These are phyloP conservation scores for Ziziphus jujuba DNA, from an alignment of 306 rosid genomes.

Conservation along the genomic window DNA sequence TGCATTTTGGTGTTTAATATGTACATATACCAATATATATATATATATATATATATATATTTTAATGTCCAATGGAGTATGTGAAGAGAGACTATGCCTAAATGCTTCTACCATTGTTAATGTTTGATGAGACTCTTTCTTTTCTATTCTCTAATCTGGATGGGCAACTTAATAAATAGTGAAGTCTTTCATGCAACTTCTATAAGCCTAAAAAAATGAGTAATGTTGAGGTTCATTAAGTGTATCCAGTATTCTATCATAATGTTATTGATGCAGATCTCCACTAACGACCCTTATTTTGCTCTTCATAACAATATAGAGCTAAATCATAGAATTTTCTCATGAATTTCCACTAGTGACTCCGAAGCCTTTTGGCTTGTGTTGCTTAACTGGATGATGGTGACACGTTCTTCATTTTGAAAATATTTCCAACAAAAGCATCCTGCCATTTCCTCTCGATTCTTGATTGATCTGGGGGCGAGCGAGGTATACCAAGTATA, in stretches of 20 bases:
- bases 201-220: neutral
- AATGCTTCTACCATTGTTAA: too few species aligned
- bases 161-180: too few species aligned
- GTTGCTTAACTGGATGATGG: neutral
- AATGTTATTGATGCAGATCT: neutral
- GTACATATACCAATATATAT: too few species aligned
- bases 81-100: too few species aligned
- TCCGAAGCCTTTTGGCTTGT: neutral
- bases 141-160: too few species aligned
- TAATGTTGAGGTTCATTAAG: neutral
- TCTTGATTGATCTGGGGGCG: neutral
- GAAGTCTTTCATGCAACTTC: neutral
- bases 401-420: neutral
- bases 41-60: too few species aligned
- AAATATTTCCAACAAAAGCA: too few species aligned
- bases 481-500: neutral
- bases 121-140: too few species aligned
- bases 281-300: neutral
- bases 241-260: neutral
- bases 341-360: too few species aligned
- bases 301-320: neutral
- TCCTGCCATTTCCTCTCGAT: too few species aligned
- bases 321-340: neutral
- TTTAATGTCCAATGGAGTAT: too few species aligned
- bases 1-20: too few species aligned